These are phyloP conservation scores for Dioscorea cayenensis DNA, from an alignment of 116 monocot genomes.

Conservation along the genomic window DNA sequence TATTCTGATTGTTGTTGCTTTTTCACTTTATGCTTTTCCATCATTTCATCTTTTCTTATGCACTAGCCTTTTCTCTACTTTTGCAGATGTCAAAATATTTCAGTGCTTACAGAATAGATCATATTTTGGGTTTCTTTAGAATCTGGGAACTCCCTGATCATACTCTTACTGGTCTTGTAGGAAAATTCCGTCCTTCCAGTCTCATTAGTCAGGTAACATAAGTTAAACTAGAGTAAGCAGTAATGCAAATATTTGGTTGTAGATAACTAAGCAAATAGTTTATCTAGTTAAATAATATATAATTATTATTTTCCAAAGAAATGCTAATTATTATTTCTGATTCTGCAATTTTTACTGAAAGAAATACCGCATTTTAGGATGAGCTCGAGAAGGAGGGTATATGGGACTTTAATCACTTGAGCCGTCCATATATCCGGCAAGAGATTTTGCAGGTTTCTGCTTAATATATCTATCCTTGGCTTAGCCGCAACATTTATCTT, in stretches of 20 bases:
- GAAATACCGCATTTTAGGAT: conserved; percentile 44
- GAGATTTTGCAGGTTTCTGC: conserved; percentile 55
- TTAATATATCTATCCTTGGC: background rate
- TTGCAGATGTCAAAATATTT: no score
- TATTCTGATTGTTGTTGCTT: conserved; percentile 5
- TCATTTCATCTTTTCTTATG: conserved; percentile 20
- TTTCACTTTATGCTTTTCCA: conserved; percentile 1
- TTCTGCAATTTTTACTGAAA: no score
- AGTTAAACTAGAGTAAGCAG: background rate
- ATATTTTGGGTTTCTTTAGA: no score
- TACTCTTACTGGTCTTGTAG: conserved; percentile 78
- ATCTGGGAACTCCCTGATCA: conserved; percentile 94
- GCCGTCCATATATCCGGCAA: conserved; percentile 66
- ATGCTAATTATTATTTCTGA: background rate
- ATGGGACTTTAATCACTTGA: conserved; percentile 93
- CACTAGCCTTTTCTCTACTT: no score
- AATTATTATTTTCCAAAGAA: background rate
- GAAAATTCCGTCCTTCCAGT: conserved; percentile 84
- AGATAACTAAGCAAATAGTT: background rate
- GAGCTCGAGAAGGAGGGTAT: conserved; percentile 87
- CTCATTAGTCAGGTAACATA: conserved; percentile 66
- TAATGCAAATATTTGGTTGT: background rate
- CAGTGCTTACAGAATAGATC: no score
- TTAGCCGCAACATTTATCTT: background rate
- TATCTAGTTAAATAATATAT: background rate